Percentiles rank a stretch among this genome's conserved stretches.
These are phyloP conservation scores for Paraglomus brasilianum DNA, from an alignment of 192 early-diverging fungal species.

Conservation along the genomic window DNA sequence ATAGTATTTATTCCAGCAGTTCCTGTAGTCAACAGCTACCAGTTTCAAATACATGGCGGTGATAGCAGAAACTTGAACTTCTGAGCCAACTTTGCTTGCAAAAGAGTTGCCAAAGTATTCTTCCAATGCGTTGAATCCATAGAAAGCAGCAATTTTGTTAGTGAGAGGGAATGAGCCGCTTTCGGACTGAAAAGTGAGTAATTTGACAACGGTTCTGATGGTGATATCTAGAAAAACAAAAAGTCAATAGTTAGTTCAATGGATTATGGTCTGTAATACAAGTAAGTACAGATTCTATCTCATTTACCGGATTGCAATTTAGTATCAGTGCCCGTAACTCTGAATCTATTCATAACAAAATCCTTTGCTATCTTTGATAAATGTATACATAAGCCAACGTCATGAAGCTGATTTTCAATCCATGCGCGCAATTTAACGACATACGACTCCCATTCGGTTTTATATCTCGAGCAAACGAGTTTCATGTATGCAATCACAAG, in stretches of 20 bases:
- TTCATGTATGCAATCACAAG: conserved; percentile 16
- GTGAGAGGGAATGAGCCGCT: conserved; percentile 22
- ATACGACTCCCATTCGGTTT: conserved; percentile 3
- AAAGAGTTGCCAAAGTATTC: neutral
- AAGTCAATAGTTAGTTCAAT: no score
- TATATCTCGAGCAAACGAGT: conserved; percentile 18
- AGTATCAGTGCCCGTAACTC: neutral
- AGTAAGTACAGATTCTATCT: no score
- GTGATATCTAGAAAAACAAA: neutral
- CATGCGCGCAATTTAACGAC: conserved; percentile 3
- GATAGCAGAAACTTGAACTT: conserved; percentile 7
- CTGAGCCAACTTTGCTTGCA: neutral
- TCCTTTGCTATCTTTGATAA: conserved; percentile 15
- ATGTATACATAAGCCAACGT: neutral
- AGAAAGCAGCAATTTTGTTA: neutral
- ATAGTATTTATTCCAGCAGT: neutral
- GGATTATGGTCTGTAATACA: no score
- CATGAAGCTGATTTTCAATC: conserved; percentile 1
- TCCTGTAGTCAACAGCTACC: conserved; percentile 1
- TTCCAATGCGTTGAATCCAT: neutral
- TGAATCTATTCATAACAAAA: conserved; percentile 5
- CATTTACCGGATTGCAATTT: no score
- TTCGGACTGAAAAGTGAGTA: conserved; percentile 21
- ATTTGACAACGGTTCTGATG: neutral
- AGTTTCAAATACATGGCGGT: conserved; percentile 6